These are phyloP conservation scores for Apiospora kogelbergensis DNA, from an alignment of 2,329 filamentous ascomycete species.

Conservation along the genomic window DNA sequence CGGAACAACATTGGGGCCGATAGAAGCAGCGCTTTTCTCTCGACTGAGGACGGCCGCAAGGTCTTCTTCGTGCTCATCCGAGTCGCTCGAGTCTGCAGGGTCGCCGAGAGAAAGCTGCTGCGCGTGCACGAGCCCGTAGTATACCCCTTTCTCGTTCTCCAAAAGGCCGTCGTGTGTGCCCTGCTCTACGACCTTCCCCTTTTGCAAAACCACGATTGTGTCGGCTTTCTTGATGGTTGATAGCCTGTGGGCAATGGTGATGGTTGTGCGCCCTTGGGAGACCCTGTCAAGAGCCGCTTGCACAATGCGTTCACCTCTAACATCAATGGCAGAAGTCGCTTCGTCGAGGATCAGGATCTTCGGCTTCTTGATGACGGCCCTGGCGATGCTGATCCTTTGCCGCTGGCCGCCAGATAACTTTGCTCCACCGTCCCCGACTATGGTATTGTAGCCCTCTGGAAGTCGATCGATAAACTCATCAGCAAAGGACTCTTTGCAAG, in stretches of 20 bases:
- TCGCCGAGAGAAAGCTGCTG: slow-evolving; percentile 59
- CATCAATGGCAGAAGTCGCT: slow-evolving; percentile 67
- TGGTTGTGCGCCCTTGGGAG: slow-evolving; percentile 64
- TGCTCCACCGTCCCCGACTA: slow-evolving; percentile 75
- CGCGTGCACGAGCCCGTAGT: slow-evolving; percentile 65
- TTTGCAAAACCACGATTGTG: slow-evolving; percentile 72
- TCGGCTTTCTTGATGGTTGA: slow-evolving; percentile 78
- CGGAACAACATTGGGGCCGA: slow-evolving; percentile 26
- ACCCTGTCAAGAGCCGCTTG: slow-evolving; percentile 64
- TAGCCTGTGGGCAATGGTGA: slow-evolving; percentile 73
- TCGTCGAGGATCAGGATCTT: slow-evolving; percentile 75
- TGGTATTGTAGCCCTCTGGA: slow-evolving; percentile 67
- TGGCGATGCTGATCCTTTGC: slow-evolving; percentile 78
- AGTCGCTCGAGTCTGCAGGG: slow-evolving; percentile 37
- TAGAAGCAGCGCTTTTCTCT: slow-evolving; percentile 45
- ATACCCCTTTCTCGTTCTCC: slow-evolving; percentile 58
- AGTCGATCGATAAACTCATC: slow-evolving; percentile 67
- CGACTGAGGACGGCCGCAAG: slow-evolving; percentile 38
- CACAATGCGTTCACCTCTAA: slow-evolving; percentile 57
- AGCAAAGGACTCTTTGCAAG: slow-evolving; percentile 67
- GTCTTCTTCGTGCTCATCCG: slow-evolving; percentile 37
- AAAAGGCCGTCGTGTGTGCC: slow-evolving; percentile 76
- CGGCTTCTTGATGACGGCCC: slow-evolving; percentile 71
- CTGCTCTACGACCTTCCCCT: slow-evolving; percentile 69
- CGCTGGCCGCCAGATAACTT: slow-evolving; percentile 83